Base-by-base conservation (phyloP, 2,329 filamentous ascomycete species). In the Fusarium proliferatum region DNA sequence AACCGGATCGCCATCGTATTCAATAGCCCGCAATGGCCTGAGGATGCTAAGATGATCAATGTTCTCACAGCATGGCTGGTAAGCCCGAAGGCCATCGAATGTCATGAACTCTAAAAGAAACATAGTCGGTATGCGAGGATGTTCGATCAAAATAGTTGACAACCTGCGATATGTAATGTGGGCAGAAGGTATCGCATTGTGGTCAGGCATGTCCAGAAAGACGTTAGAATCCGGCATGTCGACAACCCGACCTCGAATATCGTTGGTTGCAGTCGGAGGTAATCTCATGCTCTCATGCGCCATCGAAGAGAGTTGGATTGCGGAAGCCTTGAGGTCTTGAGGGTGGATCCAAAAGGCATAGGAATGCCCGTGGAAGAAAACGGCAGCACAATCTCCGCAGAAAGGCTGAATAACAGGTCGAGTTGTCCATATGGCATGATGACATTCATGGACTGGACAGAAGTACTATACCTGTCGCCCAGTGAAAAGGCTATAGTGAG, bases 311-410 rank as follows among this genome's bases (percentile, higher is more conserved):
- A 68, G 58, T 13, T 57, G 59, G 42, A 73, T 56, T 34, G 15
- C 26, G 12, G 46, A 26, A 28, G 61, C 52, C 9, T 36, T 13
- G 3, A 71, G 4, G 51, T 82, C 81, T 6, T 63, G 48, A 2
- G 34, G 39, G 10, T 48, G 64, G 28, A 76, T 16, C 80, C 80
- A 81, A 28, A 49, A 19, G 5, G 68, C 74, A 10, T 42, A 21
- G n/a, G 57, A 42, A 16, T 55, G 33, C 7, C 55, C 33, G 49
- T 74, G 28, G 53, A 74, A 81, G 69, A 78, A 81, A 12, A 81
- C 51, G 23, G 76, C 76, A 26, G 81, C 77, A 45, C 81, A 82
- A 60, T 82, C 81, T 69, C 80, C 81, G 38, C 80, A 82, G 6
- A 67, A 57, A 3, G 81, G 81, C 52, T 82, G 81, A 3, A n/a